Evolutionary conservation across 495 filamentous ascomycete species (phyloP).

Genomic region (Amorphotheca resinae): DNA sequence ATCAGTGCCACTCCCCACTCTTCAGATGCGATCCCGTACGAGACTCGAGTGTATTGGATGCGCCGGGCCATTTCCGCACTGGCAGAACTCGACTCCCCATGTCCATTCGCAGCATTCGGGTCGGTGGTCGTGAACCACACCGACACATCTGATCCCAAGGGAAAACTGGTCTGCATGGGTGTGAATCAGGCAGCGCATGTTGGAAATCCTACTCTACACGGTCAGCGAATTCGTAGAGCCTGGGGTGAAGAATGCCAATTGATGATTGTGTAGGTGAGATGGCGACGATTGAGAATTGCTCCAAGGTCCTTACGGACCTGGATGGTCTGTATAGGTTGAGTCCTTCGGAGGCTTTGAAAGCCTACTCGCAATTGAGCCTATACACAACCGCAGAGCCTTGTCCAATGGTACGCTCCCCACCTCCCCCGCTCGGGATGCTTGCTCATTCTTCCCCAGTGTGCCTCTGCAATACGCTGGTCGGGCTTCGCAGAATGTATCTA

Average conservation of each 20-base stretch:
- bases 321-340: conserved; percentile 30
- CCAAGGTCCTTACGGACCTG: conserved; percentile 32
- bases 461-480: conserved; percentile 40
- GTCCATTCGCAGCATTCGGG: conserved; percentile 38
- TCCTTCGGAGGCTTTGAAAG: conserved; percentile 26
- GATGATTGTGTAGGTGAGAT: conserved; percentile 32
- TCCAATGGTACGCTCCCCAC: conserved; percentile 30
- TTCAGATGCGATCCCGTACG: conserved; percentile 25
- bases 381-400: conserved; percentile 48
- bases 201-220: conserved; percentile 38
- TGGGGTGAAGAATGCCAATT: background rate
- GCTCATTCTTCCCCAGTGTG: conserved; percentile 27
- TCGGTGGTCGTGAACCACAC: conserved; percentile 43
- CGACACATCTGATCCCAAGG: conserved; percentile 18
- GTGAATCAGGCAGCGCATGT: conserved; percentile 27
- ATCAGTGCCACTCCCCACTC: background rate
- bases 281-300: conserved; percentile 40
- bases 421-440: background rate
- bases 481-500: conserved; percentile 43
- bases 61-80: conserved; percentile 34
- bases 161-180: conserved; percentile 35
- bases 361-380: conserved; percentile 33
- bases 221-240: conserved; percentile 15
- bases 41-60: conserved; percentile 35
- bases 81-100: conserved; percentile 27